A percentile compares a stretch with the other conserved stretches of the same genome.
phyloP scores from a whole-genome alignment of 352 stramenopile genomes.

The Pythium plurisporium region DNA sequence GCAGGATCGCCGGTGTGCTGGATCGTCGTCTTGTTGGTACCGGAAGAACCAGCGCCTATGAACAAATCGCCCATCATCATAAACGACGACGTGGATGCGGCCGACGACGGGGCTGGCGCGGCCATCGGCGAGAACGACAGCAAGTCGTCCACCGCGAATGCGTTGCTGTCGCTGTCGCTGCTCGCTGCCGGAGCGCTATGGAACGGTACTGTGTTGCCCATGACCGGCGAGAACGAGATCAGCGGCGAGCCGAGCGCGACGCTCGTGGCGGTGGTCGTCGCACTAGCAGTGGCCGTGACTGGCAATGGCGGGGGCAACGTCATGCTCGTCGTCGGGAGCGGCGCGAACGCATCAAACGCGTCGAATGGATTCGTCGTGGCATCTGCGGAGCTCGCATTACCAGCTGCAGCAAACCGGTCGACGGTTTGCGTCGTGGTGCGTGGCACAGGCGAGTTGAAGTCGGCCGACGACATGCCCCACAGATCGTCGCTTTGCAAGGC shows the following conservation, averaged over 20 bases:
- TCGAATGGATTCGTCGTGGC: slow-evolving; percentile 12
- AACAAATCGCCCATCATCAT: slow-evolving; percentile 14
- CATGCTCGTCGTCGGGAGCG: not conserved
- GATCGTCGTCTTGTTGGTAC: too few relatives aligned
- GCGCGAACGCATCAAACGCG: slow-evolving; percentile 12
- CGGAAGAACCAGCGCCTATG: not conserved
- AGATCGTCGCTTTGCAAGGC: not conserved
- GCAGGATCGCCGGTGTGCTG: too few relatives aligned
- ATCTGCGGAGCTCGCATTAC: not conserved
- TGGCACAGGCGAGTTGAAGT: not conserved
- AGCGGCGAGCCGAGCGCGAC: slow-evolving; percentile 16
- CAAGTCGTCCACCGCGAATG: slow-evolving; percentile 12
- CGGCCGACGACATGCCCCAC: not conserved
- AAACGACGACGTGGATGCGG: slow-evolving; percentile 2
- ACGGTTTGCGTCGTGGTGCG: too few relatives aligned
- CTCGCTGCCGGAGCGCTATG: not conserved
- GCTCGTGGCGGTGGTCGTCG: not conserved
- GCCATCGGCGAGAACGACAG: slow-evolving; percentile 18
- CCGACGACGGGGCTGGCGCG: not conserved
- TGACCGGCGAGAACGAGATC: slow-evolving; percentile 23
- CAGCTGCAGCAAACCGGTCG: not conserved
- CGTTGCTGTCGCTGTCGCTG: not conserved
- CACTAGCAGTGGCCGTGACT: not conserved
- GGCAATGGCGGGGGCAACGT: not conserved
- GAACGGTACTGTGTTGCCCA: too few relatives aligned